A percentile compares a stretch with the other conserved stretches of the same genome.
These are phyloP conservation scores for Solanum verrucosum DNA, from an alignment of 257 asterid species.

Conservation along the genomic window DNA sequence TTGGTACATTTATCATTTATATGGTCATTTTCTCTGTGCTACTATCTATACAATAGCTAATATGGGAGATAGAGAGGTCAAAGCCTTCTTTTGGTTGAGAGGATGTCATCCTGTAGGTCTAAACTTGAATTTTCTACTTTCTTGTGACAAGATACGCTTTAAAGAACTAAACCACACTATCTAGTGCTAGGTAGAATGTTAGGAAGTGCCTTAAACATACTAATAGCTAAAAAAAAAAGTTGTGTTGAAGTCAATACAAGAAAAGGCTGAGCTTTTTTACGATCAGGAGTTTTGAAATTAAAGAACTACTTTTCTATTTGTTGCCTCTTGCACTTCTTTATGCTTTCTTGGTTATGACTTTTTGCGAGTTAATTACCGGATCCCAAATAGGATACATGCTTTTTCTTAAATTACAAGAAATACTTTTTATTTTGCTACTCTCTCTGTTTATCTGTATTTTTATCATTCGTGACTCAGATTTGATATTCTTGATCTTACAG, in stretches of 20 bases:
- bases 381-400: not conserved
- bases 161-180: not conserved
- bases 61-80: not conserved
- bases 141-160: not conserved
- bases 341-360: not conserved
- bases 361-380: not conserved
- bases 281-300: not conserved
- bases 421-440: not conserved
- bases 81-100: not conserved
- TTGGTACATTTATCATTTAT: not conserved
- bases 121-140: not conserved
- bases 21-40: not conserved
- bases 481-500: conserved; percentile 1
- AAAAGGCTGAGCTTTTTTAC: not conserved
- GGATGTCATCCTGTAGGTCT: not conserved
- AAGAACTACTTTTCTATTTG: not conserved
- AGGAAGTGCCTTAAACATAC: not conserved
- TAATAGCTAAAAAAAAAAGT: not conserved
- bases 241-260: not conserved
- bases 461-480: not conserved
- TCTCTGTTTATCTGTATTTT: not conserved
- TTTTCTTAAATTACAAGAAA: not conserved
- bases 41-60: not conserved
- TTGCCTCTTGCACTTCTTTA: not conserved
- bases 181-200: not conserved